Conservation (phyloP, 768 basidiomycete species). For the Phylloporus arenicola region DNA sequence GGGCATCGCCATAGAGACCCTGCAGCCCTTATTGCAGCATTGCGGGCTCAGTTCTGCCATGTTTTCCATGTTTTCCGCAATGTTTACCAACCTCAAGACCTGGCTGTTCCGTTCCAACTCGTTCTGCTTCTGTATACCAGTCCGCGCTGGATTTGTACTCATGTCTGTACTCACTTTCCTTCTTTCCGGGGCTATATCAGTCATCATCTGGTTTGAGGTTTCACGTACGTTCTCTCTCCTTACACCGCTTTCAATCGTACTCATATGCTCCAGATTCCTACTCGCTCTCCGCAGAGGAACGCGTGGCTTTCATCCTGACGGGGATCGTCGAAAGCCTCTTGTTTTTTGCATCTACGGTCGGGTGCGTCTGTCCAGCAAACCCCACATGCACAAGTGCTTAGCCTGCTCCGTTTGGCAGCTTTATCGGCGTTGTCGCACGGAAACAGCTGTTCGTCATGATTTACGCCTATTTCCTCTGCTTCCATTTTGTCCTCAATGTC, state of each 20-base stretch:
- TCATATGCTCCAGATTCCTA: slow-evolving; percentile 28
- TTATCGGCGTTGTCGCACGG: slow-evolving; percentile 57
- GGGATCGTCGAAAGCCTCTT: slow-evolving; percentile 52
- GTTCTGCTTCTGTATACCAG: slow-evolving; percentile 62
- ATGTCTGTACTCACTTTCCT: slow-evolving; percentile 51
- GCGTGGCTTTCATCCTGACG: slow-evolving; percentile 42
- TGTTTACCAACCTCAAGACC: slow-evolving; percentile 41
- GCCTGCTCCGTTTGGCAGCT: slow-evolving; percentile 31
- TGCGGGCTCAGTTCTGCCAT: neutral
- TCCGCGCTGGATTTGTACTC: slow-evolving; percentile 53
- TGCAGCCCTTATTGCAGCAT: neutral
- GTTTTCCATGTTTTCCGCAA: slow-evolving; percentile 9
- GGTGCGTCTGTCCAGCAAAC: slow-evolving; percentile 34
- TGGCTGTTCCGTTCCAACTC: slow-evolving; percentile 46
- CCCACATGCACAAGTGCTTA: neutral
- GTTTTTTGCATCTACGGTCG: slow-evolving; percentile 48
- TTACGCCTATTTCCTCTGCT: slow-evolving; percentile 52
- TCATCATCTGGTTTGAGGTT: slow-evolving; percentile 59
- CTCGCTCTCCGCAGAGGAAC: slow-evolving; percentile 27
- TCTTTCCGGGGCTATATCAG: slow-evolving; percentile 47
- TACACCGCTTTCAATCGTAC: neutral
- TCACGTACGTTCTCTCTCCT: slow-evolving; percentile 38
- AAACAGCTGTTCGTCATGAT: slow-evolving; percentile 56
- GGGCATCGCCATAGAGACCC: slow-evolving; percentile 12
- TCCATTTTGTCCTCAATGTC: slow-evolving; percentile 54